These are phyloP conservation scores for Cryomyces antarcticus DNA, from an alignment of 495 filamentous ascomycete species.

Conservation along the genomic window DNA sequence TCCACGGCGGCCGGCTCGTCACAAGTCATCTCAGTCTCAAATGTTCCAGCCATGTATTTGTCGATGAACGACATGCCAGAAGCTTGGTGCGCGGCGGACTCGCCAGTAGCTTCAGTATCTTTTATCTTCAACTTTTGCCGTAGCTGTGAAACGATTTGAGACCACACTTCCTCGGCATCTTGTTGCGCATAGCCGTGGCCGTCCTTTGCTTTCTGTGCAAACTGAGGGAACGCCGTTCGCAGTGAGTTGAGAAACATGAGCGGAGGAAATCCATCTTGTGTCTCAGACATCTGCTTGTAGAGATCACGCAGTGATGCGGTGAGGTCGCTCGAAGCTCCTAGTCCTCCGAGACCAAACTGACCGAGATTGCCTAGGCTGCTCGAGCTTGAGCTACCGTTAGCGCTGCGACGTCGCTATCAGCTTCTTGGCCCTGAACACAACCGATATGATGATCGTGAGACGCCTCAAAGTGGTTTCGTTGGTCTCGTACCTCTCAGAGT, in stretches of 20 bases:
- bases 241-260: conserved; percentile 70
- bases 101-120: conserved; percentile 19
- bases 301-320: conserved; percentile 65
- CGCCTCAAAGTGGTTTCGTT: not conserved
- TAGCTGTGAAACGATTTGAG: conserved; percentile 79
- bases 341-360: conserved; percentile 37
- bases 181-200: conserved; percentile 82
- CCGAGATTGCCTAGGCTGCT: conserved; percentile 29
- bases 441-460: not conserved
- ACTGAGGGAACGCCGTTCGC: conserved; percentile 73
- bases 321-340: conserved; percentile 46
- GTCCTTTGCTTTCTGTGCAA: conserved; percentile 64
- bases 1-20: conserved; percentile 64
- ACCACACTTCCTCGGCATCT: conserved; percentile 96
- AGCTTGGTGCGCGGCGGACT: conserved; percentile 17
- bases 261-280: conserved; percentile 73
- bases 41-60: conserved; percentile 69
- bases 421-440: not conserved
- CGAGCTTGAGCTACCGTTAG: conserved; percentile 13
- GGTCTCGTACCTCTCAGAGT: conserved; percentile 26
- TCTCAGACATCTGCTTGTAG: conserved; percentile 84
- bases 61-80: conserved; percentile 58
- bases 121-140: conserved; percentile 57
- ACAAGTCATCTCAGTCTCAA: conserved; percentile 57
- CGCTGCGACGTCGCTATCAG: not conserved